Base-by-base conservation (phyloP, 352 stramenopile genomes). In the Pythium oligandrum region DNA sequence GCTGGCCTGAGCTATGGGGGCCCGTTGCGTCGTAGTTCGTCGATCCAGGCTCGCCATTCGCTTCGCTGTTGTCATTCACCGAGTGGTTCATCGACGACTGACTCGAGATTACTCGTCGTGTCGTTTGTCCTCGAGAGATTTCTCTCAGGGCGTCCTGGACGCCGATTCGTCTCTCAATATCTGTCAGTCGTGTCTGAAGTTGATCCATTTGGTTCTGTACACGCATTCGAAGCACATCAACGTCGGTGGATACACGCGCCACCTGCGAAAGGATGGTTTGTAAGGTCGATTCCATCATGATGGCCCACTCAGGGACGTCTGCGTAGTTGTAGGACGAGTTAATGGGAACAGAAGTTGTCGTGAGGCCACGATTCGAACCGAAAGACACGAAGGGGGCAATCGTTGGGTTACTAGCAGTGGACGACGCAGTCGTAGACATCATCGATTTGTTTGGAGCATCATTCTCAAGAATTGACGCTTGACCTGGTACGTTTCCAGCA, bases 241-340 rank as follows among this genome's bases (percentile, higher is more conserved):
- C 69, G 34, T 89, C 78, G 37, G 57, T 63, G 1, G 73, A 83
- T 1, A 89, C 78, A 2, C 57, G 65, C 9, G 59, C 52, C 7
- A 89, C 75, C 33, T 89, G 75, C 26, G 56, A 48, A 11, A 89
- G 51, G 40, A 89, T 76, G 32, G 44, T 67, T 42, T 86, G 72
- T 47, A 89, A 70, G 30, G 71, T 79, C 26, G 57, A 51, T 38
- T 87, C 70, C 40, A 89, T 66, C 12, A 68, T 37, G 30, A 79
- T 46, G 5, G 74, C 75, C 75, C 75, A 89, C 33, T 78, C 65
- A 9, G 72, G 75, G 4, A 63, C 51, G 17, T 26, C 17, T 26
- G 17, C 17, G 17, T 26, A 26, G 17, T 26, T 26, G 17, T 26
- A 26, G 17, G 17, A 26, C 17, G 17, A 26, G 17, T 26, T 26